Percentiles rank a stretch among this genome's conserved stretches.
Conservation (phyloP, 2,329 filamentous ascomycete species). For the Apiospora aurea region DNA sequence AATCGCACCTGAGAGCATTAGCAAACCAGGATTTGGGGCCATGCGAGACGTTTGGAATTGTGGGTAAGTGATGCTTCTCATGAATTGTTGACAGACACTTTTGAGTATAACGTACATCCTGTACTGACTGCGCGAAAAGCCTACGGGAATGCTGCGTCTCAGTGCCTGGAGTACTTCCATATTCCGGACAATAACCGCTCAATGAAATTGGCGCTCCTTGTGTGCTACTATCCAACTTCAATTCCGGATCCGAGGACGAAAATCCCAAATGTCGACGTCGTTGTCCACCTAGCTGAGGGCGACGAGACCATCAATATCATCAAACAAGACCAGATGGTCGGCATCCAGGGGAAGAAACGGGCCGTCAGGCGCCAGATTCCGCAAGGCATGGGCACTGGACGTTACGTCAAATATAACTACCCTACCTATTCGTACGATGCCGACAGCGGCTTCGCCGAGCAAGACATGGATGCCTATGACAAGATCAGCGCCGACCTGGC, state of each 20-base stretch:
- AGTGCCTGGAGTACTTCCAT: constrained; percentile 54
- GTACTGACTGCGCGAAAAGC: constrained; percentile 37
- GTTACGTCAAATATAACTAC: constrained; percentile 45
- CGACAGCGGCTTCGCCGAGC: constrained; percentile 74
- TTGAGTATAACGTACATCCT: no score
- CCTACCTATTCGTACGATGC: constrained; percentile 52
- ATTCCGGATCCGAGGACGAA: constrained; percentile 51
- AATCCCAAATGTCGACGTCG: constrained; percentile 45
- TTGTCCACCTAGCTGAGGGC: constrained; percentile 50
- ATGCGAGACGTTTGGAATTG: constrained; percentile 52
- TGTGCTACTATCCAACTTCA: constrained; percentile 52
- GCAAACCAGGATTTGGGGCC: constrained; percentile 44
- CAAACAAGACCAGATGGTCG: constrained; percentile 51
- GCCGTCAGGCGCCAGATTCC: constrained; percentile 44
- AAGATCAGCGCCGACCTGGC: constrained; percentile 69
- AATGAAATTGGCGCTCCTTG: constrained; percentile 46
- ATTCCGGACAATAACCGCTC: constrained; percentile 52
- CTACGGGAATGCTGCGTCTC: constrained; percentile 51
- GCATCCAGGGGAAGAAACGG: constrained; percentile 53
- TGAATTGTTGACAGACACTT: not conserved
- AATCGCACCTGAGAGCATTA: constrained; percentile 43
- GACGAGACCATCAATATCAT: constrained; percentile 49
- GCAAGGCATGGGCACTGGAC: constrained; percentile 47
- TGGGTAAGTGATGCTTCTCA: constrained; percentile 42
- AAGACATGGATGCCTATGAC: constrained; percentile 72